A percentile compares a stretch with the other conserved stretches of the same genome.
These are phyloP conservation scores for Albifimbria verrucaria DNA, from an alignment of 2,329 filamentous ascomycete species.

Conservation along the genomic window DNA sequence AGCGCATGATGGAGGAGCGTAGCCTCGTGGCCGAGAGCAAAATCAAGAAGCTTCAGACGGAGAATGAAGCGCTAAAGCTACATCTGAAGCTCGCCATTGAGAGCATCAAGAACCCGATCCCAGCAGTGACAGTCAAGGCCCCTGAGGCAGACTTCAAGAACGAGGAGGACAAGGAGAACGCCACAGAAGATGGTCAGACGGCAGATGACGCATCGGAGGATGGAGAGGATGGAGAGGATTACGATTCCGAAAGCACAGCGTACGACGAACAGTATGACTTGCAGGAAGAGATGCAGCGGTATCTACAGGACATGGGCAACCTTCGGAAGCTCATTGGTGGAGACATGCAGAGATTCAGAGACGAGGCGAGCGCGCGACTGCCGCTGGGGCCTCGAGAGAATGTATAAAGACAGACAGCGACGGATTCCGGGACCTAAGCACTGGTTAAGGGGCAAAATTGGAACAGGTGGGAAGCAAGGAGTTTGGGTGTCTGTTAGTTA, in stretches of 20 bases:
- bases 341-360: constrained; percentile 66
- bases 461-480: constrained; percentile 18
- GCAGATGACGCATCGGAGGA: constrained; percentile 44
- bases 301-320: constrained; percentile 82
- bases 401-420: constrained; percentile 18
- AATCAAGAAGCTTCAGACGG: constrained; percentile 81
- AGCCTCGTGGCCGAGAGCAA: constrained; percentile 89
- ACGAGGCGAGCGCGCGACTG: constrained; percentile 56
- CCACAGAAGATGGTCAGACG: constrained; percentile 29
- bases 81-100: constrained; percentile 85
- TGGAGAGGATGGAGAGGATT: constrained; percentile 60
- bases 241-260: constrained; percentile 42
- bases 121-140: constrained; percentile 44
- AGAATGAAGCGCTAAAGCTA: constrained; percentile 85
- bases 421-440: too few relatives aligned
- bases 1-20: constrained; percentile 93
- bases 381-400: constrained; percentile 46
- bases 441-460: constrained; percentile 1
- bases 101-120: constrained; percentile 89
- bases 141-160: constrained; percentile 17
- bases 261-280: constrained; percentile 57
- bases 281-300: constrained; percentile 80
- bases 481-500: constrained; percentile 20
- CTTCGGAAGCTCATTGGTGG: constrained; percentile 60
- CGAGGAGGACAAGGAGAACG: constrained; percentile 18